Conservation (phyloP, 108 stramenopile genomes). For the Discostella pseudostelligera region DNA sequence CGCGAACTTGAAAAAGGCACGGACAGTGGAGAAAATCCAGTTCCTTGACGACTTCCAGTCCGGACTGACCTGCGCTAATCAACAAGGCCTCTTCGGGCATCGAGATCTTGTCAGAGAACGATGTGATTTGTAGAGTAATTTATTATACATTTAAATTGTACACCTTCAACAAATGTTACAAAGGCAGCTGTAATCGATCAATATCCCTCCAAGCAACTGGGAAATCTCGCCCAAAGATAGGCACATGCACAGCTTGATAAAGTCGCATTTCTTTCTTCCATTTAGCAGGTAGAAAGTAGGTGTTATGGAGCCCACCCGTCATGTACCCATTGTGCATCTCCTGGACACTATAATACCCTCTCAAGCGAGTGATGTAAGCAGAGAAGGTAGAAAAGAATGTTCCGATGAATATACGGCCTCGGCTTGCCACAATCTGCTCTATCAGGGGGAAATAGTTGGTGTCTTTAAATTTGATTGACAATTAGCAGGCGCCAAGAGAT, state of each 20-base stretch:
- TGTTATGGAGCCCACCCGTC: slow-evolving; percentile 20
- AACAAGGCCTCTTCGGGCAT: slow-evolving; percentile 25
- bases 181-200: slow-evolving; percentile 30
- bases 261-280: slow-evolving; percentile 38
- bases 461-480: slow-evolving; percentile 21
- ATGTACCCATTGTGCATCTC: slow-evolving; percentile 25
- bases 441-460: slow-evolving; percentile 62
- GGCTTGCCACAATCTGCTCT: slow-evolving; percentile 61
- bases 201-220: slow-evolving; percentile 63
- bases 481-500: background rate
- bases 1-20: slow-evolving; percentile 20
- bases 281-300: slow-evolving; percentile 23
- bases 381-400: slow-evolving; percentile 70
- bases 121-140: slow-evolving; percentile 2
- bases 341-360: slow-evolving; percentile 61
- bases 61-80: slow-evolving; percentile 15
- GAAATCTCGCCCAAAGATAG: slow-evolving; percentile 51
- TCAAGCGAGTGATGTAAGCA: slow-evolving; percentile 58
- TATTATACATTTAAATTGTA: background rate
- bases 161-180: slow-evolving; percentile 1
- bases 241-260: slow-evolving; percentile 33
- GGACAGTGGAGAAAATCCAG: slow-evolving; percentile 33
- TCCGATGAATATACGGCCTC: slow-evolving; percentile 57
- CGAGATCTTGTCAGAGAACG: slow-evolving; percentile 16
- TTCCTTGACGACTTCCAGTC: slow-evolving; percentile 39